A percentile compares a stretch with the other conserved stretches of the same genome.
These are phyloP conservation scores for Euphorbia tirucalli DNA, from an alignment of 345 rosid species.

Conservation along the genomic window DNA sequence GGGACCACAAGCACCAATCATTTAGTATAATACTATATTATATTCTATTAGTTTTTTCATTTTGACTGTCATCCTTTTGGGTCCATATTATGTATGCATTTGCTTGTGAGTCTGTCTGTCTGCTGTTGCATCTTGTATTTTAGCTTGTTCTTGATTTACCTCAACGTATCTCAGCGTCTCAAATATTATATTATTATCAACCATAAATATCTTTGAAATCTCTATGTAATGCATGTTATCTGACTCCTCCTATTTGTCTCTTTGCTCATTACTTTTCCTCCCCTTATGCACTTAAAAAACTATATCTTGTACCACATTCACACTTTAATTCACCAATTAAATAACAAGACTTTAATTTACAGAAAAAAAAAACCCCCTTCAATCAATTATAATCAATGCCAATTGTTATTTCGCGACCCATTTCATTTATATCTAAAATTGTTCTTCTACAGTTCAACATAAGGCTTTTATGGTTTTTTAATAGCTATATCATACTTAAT, in stretches of 20 bases:
- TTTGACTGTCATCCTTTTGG: slow-evolving; percentile 1
- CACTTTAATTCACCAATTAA: slow-evolving; percentile 12
- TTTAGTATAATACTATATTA: slow-evolving; percentile 1
- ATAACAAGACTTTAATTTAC: no score
- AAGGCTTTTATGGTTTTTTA: no score
- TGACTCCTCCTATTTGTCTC: slow-evolving; percentile 9
- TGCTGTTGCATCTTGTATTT: not conserved
- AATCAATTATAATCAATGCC: no score
- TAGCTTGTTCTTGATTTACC: slow-evolving; percentile 12
- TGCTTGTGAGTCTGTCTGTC: not conserved
- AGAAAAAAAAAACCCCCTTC: no score
- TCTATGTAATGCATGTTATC: not conserved
- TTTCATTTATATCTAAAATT: no score
- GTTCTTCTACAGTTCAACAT: no score
- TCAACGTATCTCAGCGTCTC: not conserved
- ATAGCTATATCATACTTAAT: no score
- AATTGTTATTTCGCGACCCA: no score
- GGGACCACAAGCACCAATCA: slow-evolving; percentile 27
- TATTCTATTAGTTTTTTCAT: slow-evolving; percentile 1
- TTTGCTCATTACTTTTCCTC: not conserved
- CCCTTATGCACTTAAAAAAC: not conserved
- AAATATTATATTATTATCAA: not conserved
- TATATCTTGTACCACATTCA: slow-evolving; percentile 19
- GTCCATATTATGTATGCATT: not conserved
- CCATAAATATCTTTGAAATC: not conserved